phyloP scores from a whole-genome alignment of 2,329 filamentous ascomycete species.

The Cytospora chrysosperma region DNA sequence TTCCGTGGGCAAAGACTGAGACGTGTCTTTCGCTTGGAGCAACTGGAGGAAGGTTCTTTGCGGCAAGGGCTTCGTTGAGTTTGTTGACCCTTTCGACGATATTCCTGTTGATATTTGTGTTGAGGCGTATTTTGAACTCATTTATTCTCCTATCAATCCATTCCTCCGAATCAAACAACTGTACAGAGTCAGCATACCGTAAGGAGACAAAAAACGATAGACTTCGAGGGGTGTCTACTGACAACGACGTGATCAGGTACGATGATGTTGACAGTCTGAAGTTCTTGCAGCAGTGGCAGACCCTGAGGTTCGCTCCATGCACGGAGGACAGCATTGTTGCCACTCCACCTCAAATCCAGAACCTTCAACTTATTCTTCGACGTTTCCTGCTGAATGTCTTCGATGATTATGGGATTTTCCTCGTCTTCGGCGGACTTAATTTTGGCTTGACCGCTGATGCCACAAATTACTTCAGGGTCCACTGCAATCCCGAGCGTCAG shows the following conservation, averaged over 20 bases:
- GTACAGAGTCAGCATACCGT: background rate
- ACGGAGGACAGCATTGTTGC: background rate
- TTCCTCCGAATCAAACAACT: background rate
- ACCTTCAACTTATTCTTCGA: background rate
- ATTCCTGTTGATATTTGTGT: background rate
- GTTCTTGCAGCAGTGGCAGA: background rate
- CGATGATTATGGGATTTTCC: background rate
- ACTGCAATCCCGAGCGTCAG: background rate
- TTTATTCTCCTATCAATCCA: background rate
- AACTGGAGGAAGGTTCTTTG: no score
- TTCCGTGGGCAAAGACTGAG: background rate
- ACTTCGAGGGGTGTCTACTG: background rate
- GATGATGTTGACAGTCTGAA: background rate
- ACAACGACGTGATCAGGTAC: background rate
- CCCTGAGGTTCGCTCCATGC: conserved; percentile 5
- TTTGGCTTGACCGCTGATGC: background rate
- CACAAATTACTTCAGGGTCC: background rate
- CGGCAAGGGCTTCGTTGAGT: no score
- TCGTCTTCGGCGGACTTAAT: background rate
- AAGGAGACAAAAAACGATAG: background rate
- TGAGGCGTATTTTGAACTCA: background rate
- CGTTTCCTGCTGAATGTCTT: no score
- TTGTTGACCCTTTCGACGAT: no score
- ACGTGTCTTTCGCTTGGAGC: background rate
- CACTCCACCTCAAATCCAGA: background rate